A percentile compares a stretch with the other conserved stretches of the same genome.
Conservation (phyloP, 2,329 filamentous ascomycete species). For the Tolypocladium sp. region DNA sequence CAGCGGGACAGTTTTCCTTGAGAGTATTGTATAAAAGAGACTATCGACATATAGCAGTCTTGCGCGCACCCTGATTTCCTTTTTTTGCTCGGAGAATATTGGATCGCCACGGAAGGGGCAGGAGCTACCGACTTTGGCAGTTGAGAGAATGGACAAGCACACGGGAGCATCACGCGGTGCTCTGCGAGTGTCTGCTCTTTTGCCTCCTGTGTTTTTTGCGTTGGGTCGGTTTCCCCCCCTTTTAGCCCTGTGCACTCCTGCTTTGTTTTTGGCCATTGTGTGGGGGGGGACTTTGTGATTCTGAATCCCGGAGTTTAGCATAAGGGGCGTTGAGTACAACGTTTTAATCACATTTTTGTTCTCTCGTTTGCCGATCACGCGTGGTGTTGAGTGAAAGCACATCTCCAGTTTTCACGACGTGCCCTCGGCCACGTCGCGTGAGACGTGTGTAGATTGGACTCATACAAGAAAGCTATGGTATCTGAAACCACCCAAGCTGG, state of each 20-base stretch:
- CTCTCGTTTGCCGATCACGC: neutral
- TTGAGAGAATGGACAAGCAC: neutral
- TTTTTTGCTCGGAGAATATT: neutral
- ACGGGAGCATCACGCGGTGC: neutral
- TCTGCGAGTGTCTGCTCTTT: neutral
- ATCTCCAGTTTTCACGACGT: neutral
- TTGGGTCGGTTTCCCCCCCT: neutral
- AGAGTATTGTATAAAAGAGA: slow-evolving; percentile 9
- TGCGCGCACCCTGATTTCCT: neutral
- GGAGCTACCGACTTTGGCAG: neutral
- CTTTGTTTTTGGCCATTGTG: slow-evolving; percentile 1
- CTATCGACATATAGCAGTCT: slow-evolving; percentile 6
- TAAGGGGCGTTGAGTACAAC: slow-evolving; percentile 7
- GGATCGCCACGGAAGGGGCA: neutral
- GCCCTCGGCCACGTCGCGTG: neutral
- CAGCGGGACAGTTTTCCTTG: slow-evolving; percentile 4
- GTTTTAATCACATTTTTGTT: neutral
- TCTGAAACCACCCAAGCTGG: neutral
- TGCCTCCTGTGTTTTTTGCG: neutral
- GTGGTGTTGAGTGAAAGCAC: neutral
- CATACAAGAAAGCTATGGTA: neutral
- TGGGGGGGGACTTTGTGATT: slow-evolving; percentile 4
- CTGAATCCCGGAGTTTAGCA: slow-evolving; percentile 7
- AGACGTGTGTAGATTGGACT: neutral
- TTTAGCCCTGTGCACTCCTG: neutral